Evolutionary conservation across 139 green algal species (phyloP), one percentile per base, ranked within the genome.

Genomic region (Chlorella sp.): DNA sequence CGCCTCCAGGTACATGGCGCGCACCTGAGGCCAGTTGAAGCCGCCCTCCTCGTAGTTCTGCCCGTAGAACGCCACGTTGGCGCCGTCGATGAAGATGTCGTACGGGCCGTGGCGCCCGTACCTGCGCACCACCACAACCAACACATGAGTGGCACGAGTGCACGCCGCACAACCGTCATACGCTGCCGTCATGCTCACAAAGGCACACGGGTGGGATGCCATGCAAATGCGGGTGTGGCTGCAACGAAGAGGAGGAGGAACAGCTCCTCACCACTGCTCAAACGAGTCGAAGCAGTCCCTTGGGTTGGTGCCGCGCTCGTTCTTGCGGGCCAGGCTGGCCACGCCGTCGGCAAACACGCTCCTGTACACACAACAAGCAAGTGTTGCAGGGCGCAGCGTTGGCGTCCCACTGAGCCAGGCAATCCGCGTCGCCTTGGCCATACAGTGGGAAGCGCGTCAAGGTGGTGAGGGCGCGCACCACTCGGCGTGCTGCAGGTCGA

Each of bases 21-120:
- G 67, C 31, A 97, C 84, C 80, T 97, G 92, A 1, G 20, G 23
- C 66, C 91, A 94, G 62, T 32, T 80, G 76, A 97, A 97, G 50
- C 76, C 82, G 17, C 90, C 89, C 0, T 70, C 67, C 35, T 84
- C 83, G 26, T 79, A 88, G 79, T 96, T 96, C 74, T 94, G 87
- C 26, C 89, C 91, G 65, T 80, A 95, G 34, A 93, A 85, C 17
- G 90, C 92, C 26, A 96, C 86, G 72, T 97, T 97, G 67, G 92
- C 92, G 20, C 82, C 92, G 69, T 97, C 92, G 2, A 97, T 77
- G 32, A 95, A 74, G 0, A 85, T 49, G 32, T 87, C 82, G 66
- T 86, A 92, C 4, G 92, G 88, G 0, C 88, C 91, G 65, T 97
- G 77, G 33, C 72, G 26, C 67, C 85, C 86, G 91, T n/a, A 62